Evolutionary conservation across 2,329 filamentous ascomycete genomes (phyloP).

Genomic region (Cladophialophora carrionii): DNA sequence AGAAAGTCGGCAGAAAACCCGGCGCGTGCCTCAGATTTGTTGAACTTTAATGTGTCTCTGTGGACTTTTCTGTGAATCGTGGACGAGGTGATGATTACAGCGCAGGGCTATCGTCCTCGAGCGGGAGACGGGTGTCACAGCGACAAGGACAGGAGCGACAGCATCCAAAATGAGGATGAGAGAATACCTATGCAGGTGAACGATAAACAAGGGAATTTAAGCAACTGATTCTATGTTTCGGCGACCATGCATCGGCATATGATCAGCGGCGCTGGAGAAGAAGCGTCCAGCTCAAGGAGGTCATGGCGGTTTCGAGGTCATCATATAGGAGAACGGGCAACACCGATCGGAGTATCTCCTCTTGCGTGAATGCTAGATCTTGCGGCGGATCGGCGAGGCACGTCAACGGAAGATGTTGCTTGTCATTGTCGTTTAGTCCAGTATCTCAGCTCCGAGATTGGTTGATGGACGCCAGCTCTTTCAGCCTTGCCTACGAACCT

Average conservation of each 20-base stretch:
- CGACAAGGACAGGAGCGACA: too few species aligned
- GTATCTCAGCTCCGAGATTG: background rate
- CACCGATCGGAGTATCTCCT: constrained; percentile 53
- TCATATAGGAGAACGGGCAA: constrained; percentile 46
- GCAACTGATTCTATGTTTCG: too few species aligned
- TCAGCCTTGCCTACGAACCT: constrained; percentile 42
- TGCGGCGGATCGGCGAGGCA: background rate
- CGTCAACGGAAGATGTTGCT: background rate
- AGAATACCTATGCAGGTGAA: too few species aligned
- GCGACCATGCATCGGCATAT: too few species aligned
- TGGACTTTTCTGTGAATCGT: background rate
- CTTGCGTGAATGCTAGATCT: constrained; percentile 11
- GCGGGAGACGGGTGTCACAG: background rate
- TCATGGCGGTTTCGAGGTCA: constrained; percentile 38
- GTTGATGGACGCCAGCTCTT: constrained; percentile 42
- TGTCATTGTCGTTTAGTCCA: background rate
- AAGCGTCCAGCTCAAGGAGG: too few species aligned
- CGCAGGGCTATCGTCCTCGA: background rate
- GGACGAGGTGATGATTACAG: background rate
- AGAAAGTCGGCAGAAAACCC: background rate
- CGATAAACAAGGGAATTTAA: too few species aligned
- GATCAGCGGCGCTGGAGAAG: too few species aligned
- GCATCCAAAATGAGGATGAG: background rate
- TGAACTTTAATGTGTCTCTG: background rate
- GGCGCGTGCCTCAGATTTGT: background rate